phyloP scores from a whole-genome alignment of 768 basidiomycete species.

The Suillus subalutaceus region DNA sequence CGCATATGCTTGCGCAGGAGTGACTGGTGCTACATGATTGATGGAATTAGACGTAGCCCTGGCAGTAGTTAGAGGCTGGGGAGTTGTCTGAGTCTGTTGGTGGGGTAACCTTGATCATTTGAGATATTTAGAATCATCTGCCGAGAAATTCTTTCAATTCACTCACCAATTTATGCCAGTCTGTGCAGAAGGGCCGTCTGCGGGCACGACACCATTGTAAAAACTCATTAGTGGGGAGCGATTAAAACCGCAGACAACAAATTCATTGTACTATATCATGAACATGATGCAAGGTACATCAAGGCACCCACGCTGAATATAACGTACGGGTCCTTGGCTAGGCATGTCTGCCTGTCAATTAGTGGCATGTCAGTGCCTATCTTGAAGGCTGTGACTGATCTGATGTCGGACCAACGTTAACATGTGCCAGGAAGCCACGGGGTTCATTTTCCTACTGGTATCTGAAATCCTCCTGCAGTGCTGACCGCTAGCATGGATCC shows the following conservation, averaged over 20 bases:
- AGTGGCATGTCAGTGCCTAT: background rate
- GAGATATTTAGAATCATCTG: background rate
- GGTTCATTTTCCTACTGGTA: background rate
- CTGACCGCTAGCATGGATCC: background rate
- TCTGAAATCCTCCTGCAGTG: background rate
- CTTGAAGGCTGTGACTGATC: constrained; percentile 2
- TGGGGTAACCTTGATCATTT: background rate
- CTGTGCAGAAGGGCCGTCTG: constrained; percentile 2
- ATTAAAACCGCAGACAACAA: background rate
- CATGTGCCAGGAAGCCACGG: background rate
- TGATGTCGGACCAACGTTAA: background rate
- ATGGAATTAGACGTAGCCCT: background rate
- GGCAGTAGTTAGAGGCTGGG: background rate
- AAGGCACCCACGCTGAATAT: background rate
- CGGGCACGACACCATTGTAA: background rate
- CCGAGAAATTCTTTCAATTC: background rate
- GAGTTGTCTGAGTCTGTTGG: background rate
- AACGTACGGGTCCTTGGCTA: background rate
- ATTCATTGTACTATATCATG: background rate
- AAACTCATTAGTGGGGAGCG: background rate
- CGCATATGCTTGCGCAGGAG: constrained; percentile 27
- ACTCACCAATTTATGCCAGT: background rate
- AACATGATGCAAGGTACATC: background rate
- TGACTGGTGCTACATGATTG: constrained; percentile 9
- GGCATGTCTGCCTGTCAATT: background rate